Percentiles rank a stretch among this genome's conserved stretches.
Evolutionary conservation across 176 grass and related monocot species (phyloP).

Genomic region (Poa pratensis): DNA sequence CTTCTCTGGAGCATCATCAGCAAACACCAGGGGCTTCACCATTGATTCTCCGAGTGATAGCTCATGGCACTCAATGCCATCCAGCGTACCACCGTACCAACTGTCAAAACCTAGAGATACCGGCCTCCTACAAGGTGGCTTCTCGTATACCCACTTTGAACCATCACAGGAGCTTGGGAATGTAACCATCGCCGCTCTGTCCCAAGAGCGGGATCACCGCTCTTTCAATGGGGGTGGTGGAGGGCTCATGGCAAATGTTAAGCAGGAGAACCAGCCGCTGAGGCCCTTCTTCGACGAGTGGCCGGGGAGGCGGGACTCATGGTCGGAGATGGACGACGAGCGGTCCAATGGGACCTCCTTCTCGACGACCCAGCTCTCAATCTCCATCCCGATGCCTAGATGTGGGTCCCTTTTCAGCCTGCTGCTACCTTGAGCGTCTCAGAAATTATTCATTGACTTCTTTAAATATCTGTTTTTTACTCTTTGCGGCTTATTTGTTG

Average conservation of each 20-base stretch:
- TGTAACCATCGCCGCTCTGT: conserved; percentile 72
- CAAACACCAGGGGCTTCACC: conserved; percentile 59
- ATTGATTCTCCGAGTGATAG: conserved; percentile 56
- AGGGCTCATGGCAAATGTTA: conserved; percentile 53
- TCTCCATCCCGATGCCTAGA: conserved; percentile 85
- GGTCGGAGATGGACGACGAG: conserved; percentile 84
- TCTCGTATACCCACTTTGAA: conserved; percentile 62
- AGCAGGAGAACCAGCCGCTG: conserved; percentile 82
- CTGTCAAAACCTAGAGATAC: conserved; percentile 55
- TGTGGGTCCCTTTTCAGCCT: conserved; percentile 47
- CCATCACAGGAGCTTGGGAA: conserved; percentile 72
- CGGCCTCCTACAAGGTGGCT: conserved; percentile 50
- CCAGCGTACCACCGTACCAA: conserved; percentile 53
- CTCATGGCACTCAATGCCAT: conserved; percentile 64
- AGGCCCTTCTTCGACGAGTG: conserved; percentile 98
- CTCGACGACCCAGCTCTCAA: conserved; percentile 93
- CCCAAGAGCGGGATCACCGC: conserved; percentile 62
- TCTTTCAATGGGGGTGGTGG: conserved; percentile 51
- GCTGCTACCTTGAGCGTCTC: neutral
- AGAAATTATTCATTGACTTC: no score
- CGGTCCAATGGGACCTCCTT: conserved; percentile 75
- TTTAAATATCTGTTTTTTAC: neutral
- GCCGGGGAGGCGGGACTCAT: conserved; percentile 77
- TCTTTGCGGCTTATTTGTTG: neutral
- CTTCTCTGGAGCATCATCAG: conserved; percentile 77